Evolutionary conservation across 148 eudicot species (phyloP).

Genomic region (Rhododendron henanense): DNA sequence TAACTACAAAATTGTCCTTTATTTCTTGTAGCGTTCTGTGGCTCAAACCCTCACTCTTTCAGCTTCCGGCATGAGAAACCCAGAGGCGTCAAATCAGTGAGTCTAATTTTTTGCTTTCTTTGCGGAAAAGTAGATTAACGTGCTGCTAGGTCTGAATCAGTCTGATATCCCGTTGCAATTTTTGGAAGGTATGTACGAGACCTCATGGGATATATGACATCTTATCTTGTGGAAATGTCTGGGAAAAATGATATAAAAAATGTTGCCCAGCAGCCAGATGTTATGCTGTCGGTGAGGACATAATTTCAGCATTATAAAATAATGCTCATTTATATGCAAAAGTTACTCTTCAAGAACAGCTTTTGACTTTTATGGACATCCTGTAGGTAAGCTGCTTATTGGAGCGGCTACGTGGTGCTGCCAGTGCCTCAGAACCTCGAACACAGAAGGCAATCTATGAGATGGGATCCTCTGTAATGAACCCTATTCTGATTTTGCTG

Average conservation of each 20-base stretch:
- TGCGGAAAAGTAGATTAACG: neutral
- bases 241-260: constrained; percentile 63
- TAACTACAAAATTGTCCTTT: neutral
- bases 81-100: constrained; percentile 73
- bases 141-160: neutral
- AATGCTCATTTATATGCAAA: constrained; percentile 1
- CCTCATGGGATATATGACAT: constrained; percentile 61
- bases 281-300: constrained; percentile 62
- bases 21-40: constrained; percentile 67
- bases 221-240: constrained; percentile 65
- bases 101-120: constrained; percentile 19
- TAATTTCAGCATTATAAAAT: neutral
- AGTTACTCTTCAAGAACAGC: neutral
- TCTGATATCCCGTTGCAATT: constrained; percentile 11
- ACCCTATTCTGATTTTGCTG: constrained; percentile 64
- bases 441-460: constrained; percentile 88
- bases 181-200: constrained; percentile 60
- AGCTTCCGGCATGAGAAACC: constrained; percentile 61
- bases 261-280: constrained; percentile 76
- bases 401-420: constrained; percentile 95
- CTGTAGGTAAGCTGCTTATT: constrained; percentile 77
- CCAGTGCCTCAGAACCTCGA: constrained; percentile 90
- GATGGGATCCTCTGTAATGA: constrained; percentile 75
- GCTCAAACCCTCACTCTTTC: constrained; percentile 81
- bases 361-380: constrained; percentile 9